Base-by-base conservation (phyloP, 179 eudicot species). In the Silene coronaria region DNA sequence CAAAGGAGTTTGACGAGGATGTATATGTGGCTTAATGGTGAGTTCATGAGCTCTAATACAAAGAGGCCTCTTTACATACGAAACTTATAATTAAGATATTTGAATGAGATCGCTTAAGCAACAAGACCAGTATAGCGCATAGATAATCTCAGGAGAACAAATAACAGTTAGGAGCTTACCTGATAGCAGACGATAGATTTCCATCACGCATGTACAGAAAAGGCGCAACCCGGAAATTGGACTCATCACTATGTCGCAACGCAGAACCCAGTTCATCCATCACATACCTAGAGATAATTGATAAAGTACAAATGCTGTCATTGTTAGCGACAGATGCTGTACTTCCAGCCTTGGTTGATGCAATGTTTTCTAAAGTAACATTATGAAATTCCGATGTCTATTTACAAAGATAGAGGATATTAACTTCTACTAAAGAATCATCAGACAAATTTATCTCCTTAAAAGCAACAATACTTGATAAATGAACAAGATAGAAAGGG, bases 231-330 rank as follows among this genome's bases (percentile, higher is more conserved):
- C 85, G 85, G 66, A 88, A 93, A 84, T 93, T 96, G 59, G 98
- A 91, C 80, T 84, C 89, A 81, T 96, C 97, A 76, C 97, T 96
- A 78, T 96, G 97, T 63, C 92, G 84, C 90, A 93, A 83, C 79
- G 97, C 99, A 75, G 99, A 96, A 83, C 97, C 99, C 3, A 96
- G 88, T 82, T 96, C 99, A 85, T 96, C 99, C 97, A 96, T 96
- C 84, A 88, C 97, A 86, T 96, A 96, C 93, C 99, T 96, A 70
- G 45, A 81, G 58, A 64, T 51, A 48, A 63, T 66, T 78, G 61
- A 67, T 70, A 69, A 69, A 53, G 69, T n/a, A 78, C 59, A 83
- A 75, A 21, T 9, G 17, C n/a, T 60, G 62, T 73, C 59, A 75
- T 26, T 67, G 24, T 26, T 5, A n/a, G 59, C 7, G 5, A 55